Evolutionary conservation across 176 grass and related monocot genomes (phyloP).

Genomic region (Typha latifolia): DNA sequence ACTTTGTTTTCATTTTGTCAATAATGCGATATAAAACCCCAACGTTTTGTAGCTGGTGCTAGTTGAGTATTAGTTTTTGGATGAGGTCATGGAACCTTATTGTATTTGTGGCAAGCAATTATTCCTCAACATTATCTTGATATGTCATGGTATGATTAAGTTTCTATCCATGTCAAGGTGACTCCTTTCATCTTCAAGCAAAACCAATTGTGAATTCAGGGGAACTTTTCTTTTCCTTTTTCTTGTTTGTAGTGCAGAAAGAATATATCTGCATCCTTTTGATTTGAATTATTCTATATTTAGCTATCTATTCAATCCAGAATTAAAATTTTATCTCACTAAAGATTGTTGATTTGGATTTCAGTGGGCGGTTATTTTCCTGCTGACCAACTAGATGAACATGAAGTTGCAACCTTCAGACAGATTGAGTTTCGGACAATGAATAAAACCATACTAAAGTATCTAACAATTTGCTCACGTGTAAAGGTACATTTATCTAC

Average conservation of each 20-base stretch:
- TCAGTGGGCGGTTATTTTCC: constrained; percentile 4
- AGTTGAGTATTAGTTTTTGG: too few relatives aligned
- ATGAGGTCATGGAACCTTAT: too few relatives aligned
- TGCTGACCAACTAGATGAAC: background rate
- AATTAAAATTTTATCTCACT: background rate
- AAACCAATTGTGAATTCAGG: too few relatives aligned
- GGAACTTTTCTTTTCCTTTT: background rate
- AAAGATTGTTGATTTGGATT: background rate
- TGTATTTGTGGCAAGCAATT: background rate
- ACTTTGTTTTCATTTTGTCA: too few relatives aligned
- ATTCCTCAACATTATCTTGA: background rate
- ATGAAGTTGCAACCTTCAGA: background rate
- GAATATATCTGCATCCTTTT: too few relatives aligned
- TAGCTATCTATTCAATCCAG: too few relatives aligned
- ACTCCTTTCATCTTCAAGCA: too few relatives aligned
- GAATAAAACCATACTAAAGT: background rate
- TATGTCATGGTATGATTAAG: too few relatives aligned
- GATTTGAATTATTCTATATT: too few relatives aligned
- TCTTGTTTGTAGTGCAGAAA: background rate
- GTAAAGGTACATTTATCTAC: background rate
- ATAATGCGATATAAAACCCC: too few relatives aligned
- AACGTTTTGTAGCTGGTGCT: too few relatives aligned
- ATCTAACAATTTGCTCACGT: background rate
- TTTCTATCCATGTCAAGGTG: too few relatives aligned
- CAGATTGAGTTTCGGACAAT: background rate